Conservation (phyloP, 2,329 filamentous ascomycete genomes). For the Chrysoporthe deuterocubensis region DNA sequence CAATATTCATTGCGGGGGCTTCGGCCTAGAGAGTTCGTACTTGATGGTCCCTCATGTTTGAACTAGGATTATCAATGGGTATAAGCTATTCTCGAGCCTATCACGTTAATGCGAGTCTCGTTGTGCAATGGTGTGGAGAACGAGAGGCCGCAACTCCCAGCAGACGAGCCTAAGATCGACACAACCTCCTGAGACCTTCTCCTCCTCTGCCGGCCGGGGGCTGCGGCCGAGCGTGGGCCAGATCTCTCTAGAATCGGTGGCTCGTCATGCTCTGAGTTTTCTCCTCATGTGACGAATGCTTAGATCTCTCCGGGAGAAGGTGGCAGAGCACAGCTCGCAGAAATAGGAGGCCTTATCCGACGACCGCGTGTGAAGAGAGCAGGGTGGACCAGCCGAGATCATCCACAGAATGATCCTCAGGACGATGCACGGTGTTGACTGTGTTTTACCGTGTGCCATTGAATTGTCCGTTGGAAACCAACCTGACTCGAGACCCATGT, state of each 20-base stretch:
- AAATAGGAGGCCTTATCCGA: conserved; percentile 36
- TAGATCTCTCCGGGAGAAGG: conserved; percentile 46
- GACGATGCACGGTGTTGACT: too few species aligned
- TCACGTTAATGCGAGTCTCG: conserved; percentile 10
- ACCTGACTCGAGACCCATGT: too few species aligned
- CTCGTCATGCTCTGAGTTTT: conserved; percentile 40
- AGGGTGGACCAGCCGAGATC: too few species aligned
- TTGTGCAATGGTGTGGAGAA: conserved; percentile 9
- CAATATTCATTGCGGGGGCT: too few species aligned
- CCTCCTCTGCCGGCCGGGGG: background rate
- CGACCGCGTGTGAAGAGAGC: conserved; percentile 40
- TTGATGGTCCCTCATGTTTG: too few species aligned
- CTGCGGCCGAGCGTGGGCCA: conserved; percentile 10
- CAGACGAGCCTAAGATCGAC: conserved; percentile 1
- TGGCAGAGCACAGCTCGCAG: conserved; percentile 43
- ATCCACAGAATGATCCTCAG: too few species aligned
- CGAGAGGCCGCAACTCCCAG: conserved; percentile 1
- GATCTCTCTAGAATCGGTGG: conserved; percentile 12
- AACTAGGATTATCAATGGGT: too few species aligned
- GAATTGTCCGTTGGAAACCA: too few species aligned
- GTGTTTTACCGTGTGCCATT: too few species aligned
- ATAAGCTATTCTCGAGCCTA: background rate
- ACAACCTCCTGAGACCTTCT: conserved; percentile 4
- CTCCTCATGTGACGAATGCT: conserved; percentile 46
- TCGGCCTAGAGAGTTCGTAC: too few species aligned